Base-by-base conservation (phyloP, 345 rosid genomes). In the Streptanthus diversifolius region DNA sequence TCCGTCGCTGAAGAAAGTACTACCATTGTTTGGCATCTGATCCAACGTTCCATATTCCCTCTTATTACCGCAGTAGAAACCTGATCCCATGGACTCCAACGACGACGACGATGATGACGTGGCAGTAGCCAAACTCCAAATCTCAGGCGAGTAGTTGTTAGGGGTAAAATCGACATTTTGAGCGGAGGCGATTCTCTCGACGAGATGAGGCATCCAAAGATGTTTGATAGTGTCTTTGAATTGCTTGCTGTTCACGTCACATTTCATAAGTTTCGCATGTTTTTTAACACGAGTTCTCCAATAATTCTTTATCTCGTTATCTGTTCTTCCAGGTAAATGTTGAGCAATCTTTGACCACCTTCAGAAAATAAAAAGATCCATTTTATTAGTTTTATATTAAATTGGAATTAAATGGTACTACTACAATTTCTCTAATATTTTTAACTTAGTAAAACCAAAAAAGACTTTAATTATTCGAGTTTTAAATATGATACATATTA, bases 341-440 rank as follows among this genome's bases (percentile, higher is more conserved):
- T 86, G 91, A 27, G 95, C 91, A 56, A 88, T 88, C 73, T 84
- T 85, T 15, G 91, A 85, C 91, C 91, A 88, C 80, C 91, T 88
- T 47, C 6, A 63, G 5, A 33, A 37, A n/a, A 40, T 10, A 2
- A 35, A 35, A 35, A 35, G 5, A 15, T 25, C 3, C 1, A 44
- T 7, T 17, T 44, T 17, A 7, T 25, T 22, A 18, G 4, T 17
- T 8, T 7, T 41, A 15, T 15, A 8, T 1, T 7, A 7, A 3
- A 8, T 1, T 18, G 18, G 22, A 17, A 27, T 7, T 7, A 53
- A 53, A 13, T 13, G 19, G 6, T 47, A 18, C 48, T 43, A 43
- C 29, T 22, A 13, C 12, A 3, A 14, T 53, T 27, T 27, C 8
- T 53, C 19, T 27, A 27, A 7, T 27, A 22, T 53, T 14, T 1